Conservation (phyloP, 2,329 filamentous ascomycete species). For the Aspergillaceae sp. region DNA sequence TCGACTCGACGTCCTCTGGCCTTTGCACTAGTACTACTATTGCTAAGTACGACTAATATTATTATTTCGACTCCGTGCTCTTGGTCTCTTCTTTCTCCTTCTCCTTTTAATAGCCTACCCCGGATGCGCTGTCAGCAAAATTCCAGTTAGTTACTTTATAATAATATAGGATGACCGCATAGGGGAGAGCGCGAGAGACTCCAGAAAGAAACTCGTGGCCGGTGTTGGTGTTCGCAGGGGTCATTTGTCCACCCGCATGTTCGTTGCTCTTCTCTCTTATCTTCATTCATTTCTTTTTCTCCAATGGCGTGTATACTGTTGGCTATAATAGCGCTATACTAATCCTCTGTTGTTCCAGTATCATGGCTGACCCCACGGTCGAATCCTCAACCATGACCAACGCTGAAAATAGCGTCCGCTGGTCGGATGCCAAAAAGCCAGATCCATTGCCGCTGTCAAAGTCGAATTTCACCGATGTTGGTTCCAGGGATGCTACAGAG, state of each 20-base stretch:
- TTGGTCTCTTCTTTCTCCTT: too few species aligned
- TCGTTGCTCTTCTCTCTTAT: neutral
- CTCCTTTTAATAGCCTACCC: too few species aligned
- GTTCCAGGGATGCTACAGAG: too few species aligned
- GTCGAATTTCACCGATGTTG: neutral
- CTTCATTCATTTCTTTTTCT: neutral
- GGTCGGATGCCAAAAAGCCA: conserved; percentile 11
- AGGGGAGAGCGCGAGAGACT: neutral
- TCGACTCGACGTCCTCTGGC: conserved; percentile 3
- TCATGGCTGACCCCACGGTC: conserved; percentile 17
- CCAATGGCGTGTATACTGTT: neutral
- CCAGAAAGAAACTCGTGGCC: neutral
- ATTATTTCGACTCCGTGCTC: too few species aligned
- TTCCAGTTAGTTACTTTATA: neutral
- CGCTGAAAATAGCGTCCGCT: conserved; percentile 10
- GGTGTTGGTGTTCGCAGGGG: neutral
- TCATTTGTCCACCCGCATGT: conserved; percentile 12
- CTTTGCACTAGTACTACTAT: neutral
- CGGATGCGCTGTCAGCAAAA: too few species aligned
- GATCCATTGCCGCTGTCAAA: conserved; percentile 14
- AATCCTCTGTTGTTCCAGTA: conserved; percentile 5
- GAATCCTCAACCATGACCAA: conserved; percentile 12
- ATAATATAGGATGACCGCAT: conserved; percentile 9
- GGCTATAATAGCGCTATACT: too few species aligned
- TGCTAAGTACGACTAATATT: neutral